Percentiles rank a stretch among this genome's conserved stretches.
phyloP scores from a whole-genome alignment of 257 asterid genomes.

The Solanum pinnatisectum region DNA sequence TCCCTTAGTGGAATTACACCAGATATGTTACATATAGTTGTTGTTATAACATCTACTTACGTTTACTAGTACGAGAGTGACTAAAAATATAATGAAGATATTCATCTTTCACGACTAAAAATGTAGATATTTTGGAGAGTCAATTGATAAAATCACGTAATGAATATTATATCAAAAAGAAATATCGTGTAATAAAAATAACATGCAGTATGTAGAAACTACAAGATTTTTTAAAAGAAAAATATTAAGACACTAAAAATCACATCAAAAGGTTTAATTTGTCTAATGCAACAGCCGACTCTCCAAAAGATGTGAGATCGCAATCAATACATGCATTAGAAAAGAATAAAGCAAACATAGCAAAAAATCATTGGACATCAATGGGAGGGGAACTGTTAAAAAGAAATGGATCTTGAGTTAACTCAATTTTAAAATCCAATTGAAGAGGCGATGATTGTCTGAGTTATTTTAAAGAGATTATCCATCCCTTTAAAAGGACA shows the following conservation, averaged over 20 bases:
- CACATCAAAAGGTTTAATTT: background rate
- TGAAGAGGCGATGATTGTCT: background rate
- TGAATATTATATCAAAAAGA: background rate
- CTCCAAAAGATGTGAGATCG: background rate
- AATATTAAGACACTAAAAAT: background rate
- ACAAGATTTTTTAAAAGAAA: background rate
- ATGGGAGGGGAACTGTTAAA: background rate
- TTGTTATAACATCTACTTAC: background rate
- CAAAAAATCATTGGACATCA: background rate
- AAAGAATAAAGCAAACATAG: background rate
- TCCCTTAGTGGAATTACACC: background rate
- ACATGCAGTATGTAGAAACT: background rate
- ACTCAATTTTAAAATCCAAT: background rate
- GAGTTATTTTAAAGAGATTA: background rate
- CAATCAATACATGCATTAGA: background rate
- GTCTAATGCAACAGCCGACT: background rate
- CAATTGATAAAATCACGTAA: background rate
- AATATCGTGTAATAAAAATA: background rate
- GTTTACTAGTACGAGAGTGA: background rate
- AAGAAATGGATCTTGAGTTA: background rate
- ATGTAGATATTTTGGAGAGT: background rate
- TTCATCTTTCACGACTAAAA: background rate
- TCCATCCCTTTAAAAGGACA: background rate
- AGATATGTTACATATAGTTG: fast-evolving
- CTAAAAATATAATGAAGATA: background rate